These are phyloP conservation scores for Paecilomyces fulvus DNA, from an alignment of 2,329 filamentous ascomycete genomes.

Conservation along the genomic window DNA sequence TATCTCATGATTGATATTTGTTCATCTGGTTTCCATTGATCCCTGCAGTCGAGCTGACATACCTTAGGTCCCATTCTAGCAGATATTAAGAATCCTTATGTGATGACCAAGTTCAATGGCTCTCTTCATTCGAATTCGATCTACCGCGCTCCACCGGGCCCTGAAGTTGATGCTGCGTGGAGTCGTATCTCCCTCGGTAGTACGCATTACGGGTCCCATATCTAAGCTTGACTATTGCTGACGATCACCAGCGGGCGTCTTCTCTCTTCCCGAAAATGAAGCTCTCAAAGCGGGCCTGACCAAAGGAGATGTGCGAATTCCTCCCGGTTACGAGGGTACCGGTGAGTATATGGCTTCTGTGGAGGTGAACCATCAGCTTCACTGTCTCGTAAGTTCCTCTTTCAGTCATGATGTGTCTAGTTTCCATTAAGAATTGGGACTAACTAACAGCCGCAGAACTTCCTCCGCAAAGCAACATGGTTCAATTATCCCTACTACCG, in stretches of 20 bases:
- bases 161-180: slow-evolving; percentile 9
- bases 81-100: slow-evolving; percentile 3
- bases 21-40: no score
- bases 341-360: slow-evolving; percentile 8
- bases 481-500: slow-evolving; percentile 7
- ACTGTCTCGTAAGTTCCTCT: slow-evolving; percentile 7
- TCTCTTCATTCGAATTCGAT: slow-evolving; percentile 2
- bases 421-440: background rate
- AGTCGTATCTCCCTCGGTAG: slow-evolving; percentile 2
- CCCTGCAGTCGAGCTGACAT: background rate
- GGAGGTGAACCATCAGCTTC: slow-evolving; percentile 9
- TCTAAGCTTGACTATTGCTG: background rate
- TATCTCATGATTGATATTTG: no score
- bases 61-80: slow-evolving; percentile 1
- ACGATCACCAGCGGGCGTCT: slow-evolving; percentile 3
- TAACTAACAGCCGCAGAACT: background rate
- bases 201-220: background rate
- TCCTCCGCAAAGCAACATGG: slow-evolving; percentile 6
- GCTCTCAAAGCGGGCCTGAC: slow-evolving; percentile 2
- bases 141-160: slow-evolving; percentile 4
- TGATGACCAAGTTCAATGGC: slow-evolving; percentile 1
- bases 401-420: background rate
- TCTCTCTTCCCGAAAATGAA: slow-evolving; percentile 2
- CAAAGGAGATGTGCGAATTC: slow-evolving; percentile 4
- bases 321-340: slow-evolving; percentile 3